These are phyloP conservation scores for Pascua sp. DNA, from an alignment of 1,284 basidiomycete genomes.

Conservation along the genomic window DNA sequence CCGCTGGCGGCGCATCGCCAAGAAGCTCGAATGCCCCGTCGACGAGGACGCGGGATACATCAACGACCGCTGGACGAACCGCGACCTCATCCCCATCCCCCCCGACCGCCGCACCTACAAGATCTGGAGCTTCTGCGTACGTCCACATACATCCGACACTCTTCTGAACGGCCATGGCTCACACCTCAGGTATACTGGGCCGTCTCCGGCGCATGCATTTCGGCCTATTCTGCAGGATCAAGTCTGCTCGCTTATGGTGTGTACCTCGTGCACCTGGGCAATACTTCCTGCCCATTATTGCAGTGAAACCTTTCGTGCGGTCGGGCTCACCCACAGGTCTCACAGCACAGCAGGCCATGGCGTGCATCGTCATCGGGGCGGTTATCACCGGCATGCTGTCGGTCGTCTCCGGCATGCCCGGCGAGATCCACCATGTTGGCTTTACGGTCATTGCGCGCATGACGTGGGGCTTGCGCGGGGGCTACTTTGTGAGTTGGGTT, in stretches of 20 bases:
- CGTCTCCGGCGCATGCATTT: conserved; percentile 30
- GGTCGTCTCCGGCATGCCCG: conserved; percentile 21
- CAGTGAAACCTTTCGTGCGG: too few species aligned
- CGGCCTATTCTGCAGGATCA: conserved; percentile 28
- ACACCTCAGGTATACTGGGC: conserved; percentile 23
- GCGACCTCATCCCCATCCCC: conserved; percentile 37
- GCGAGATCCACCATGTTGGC: conserved; percentile 31
- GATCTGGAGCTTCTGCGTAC: conserved; percentile 24
- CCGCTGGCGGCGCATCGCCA: not conserved
- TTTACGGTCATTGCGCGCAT: conserved; percentile 29
- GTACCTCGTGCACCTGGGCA: not conserved
- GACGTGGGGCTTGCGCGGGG: conserved; percentile 31
- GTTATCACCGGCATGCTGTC: conserved; percentile 28
- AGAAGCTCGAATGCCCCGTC: conserved; percentile 25
- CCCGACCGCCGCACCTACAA: conserved; percentile 29
- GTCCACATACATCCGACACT: not conserved
- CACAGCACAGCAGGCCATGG: conserved; percentile 30
- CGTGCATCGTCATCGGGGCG: conserved; percentile 26
- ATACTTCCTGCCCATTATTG: too few species aligned
- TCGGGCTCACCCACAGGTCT: conserved; percentile 7
- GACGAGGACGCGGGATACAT: conserved; percentile 23
- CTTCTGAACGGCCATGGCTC: not conserved
- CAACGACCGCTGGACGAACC: conserved; percentile 32
- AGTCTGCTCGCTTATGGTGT: conserved; percentile 28
- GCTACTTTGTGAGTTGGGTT: conserved; percentile 22